phyloP scores from a whole-genome alignment of 2,329 filamentous ascomycete species.

The Arthrinium phaeospermum region DNA sequence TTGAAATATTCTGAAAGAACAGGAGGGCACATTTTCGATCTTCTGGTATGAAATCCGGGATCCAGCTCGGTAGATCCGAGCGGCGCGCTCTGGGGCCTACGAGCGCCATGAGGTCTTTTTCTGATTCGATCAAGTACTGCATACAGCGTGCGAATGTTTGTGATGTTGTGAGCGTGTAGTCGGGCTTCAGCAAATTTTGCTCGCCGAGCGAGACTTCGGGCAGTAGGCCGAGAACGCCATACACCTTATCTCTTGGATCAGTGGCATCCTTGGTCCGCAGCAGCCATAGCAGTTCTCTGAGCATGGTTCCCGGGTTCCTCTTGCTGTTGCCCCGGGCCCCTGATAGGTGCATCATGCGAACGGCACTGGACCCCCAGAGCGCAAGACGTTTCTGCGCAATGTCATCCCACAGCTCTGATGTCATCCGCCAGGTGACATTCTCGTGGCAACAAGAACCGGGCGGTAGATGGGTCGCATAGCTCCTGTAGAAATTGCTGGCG shows the following conservation, averaged over 20 bases:
- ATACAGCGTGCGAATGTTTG: conserved; percentile 15
- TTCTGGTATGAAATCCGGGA: conserved; percentile 20
- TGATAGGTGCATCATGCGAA: neutral
- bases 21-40: neutral
- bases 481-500: neutral
- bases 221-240: conserved; percentile 23
- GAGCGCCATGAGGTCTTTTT: conserved; percentile 15
- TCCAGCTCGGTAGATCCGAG: conserved; percentile 19
- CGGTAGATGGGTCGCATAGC: conserved; percentile 1
- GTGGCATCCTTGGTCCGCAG: conserved; percentile 21
- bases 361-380: neutral
- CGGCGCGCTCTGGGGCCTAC: neutral
- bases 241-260: conserved; percentile 22
- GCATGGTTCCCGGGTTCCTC: neutral
- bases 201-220: conserved; percentile 4
- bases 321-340: neutral
- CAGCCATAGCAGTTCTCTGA: conserved; percentile 3
- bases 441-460: conserved; percentile 19
- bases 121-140: conserved; percentile 13
- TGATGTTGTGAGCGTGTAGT: neutral
- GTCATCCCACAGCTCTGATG: neutral
- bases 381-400: conserved; percentile 1
- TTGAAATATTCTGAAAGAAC: conserved; percentile 10
- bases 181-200: conserved; percentile 10
- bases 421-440: conserved; percentile 13